Conservation (phyloP, 768 basidiomycete genomes). For the Boletus subcaerulescens region DNA sequence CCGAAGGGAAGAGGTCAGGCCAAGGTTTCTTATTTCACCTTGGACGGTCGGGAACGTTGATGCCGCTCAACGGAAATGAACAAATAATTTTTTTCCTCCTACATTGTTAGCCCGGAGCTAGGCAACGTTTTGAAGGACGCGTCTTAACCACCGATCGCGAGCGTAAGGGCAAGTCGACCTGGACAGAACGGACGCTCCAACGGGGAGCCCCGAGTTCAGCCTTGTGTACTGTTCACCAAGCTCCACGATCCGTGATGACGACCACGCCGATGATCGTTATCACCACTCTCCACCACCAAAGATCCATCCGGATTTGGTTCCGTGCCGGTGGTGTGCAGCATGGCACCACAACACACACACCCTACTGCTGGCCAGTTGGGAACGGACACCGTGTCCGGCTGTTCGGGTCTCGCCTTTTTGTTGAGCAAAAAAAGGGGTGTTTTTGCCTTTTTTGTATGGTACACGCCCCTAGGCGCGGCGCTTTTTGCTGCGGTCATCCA, state of each 20-base stretch:
- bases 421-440: conserved; percentile 59
- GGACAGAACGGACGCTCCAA: not conserved
- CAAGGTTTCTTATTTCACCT: conserved; percentile 22
- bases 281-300: conserved; percentile 6
- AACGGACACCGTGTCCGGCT: conserved; percentile 48
- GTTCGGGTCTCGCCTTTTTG: conserved; percentile 76
- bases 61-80: conserved; percentile 29
- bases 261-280: conserved; percentile 14
- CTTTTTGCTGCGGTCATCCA: conserved; percentile 56
- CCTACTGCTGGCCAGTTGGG: conserved; percentile 70
- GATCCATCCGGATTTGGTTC: conserved; percentile 24
- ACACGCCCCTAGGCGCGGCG: conserved; percentile 69
- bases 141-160: conserved; percentile 14
- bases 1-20: conserved; percentile 13
- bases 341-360: not conserved
- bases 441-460: conserved; percentile 58
- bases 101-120: conserved; percentile 15
- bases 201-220: conserved; percentile 1
- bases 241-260: conserved; percentile 13
- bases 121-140: conserved; percentile 6
- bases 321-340: conserved; percentile 12
- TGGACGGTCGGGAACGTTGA: conserved; percentile 7
- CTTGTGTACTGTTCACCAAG: conserved; percentile 6
- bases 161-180: not conserved
- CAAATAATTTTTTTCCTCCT: conserved; percentile 25